A percentile compares a stretch with the other conserved stretches of the same genome.
Conservation (phyloP, 1,284 basidiomycete genomes). For the Athelia sp. region DNA sequence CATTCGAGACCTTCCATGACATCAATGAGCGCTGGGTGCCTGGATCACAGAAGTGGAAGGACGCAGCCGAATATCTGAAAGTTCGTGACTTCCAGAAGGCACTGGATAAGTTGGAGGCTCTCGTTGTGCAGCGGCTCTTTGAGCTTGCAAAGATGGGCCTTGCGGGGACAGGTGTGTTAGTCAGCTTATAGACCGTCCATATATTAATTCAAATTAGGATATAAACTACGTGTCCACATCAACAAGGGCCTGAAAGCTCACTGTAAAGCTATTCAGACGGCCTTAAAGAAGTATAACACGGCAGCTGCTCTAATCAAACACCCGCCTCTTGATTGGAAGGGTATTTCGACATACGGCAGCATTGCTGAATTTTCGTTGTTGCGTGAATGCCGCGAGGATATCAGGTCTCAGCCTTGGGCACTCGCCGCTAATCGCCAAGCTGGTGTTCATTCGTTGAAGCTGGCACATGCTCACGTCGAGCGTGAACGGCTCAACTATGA, state of each 20-base stretch:
- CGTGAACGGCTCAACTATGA: constrained; percentile 2
- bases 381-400: constrained; percentile 8
- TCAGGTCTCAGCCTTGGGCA: constrained; percentile 9
- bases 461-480: constrained; percentile 10
- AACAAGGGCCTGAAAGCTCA: constrained; percentile 15
- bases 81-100: neutral
- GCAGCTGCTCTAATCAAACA: constrained; percentile 7
- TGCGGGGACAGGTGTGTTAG: neutral
- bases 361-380: constrained; percentile 12
- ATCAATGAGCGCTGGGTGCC: neutral
- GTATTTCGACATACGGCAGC: constrained; percentile 4
- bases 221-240: constrained; percentile 18
- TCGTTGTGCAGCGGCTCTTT: neutral
- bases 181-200: neutral
- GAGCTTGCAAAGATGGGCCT: neutral
- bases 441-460: constrained; percentile 2
- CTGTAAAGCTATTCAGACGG: constrained; percentile 12
- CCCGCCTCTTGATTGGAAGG: constrained; percentile 7
- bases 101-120: neutral
- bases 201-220: constrained; percentile 11
- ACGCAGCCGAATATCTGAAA: neutral
- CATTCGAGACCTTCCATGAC: neutral
- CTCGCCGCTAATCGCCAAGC: constrained; percentile 6
- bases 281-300: constrained; percentile 14
- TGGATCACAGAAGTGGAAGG: neutral